Evolutionary conservation across 2,329 filamentous ascomycete genomes (phyloP).

Genomic region (Ceratocystiopsis sp.): DNA sequence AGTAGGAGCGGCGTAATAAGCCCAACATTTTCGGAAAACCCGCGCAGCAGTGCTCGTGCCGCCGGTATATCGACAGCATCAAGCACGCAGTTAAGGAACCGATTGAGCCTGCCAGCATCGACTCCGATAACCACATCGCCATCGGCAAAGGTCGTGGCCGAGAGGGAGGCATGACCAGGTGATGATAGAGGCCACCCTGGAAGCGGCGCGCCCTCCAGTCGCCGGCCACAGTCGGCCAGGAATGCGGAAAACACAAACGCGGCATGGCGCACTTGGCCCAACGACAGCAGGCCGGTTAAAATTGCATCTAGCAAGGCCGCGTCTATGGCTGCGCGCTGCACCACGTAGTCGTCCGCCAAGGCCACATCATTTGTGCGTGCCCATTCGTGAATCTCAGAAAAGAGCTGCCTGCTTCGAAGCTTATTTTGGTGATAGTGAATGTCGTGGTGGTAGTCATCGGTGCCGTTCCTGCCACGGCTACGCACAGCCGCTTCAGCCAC

Average conservation of each 20-base stretch:
- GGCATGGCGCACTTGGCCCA: constrained; percentile 27
- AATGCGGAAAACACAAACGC: constrained; percentile 23
- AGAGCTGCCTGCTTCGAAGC: no score
- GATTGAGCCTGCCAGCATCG: constrained; percentile 22
- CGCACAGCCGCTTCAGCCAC: neutral
- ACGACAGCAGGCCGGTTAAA: constrained; percentile 30
- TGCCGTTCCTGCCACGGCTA: constrained; percentile 6
- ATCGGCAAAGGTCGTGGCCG: no score
- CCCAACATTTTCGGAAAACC: constrained; percentile 13
- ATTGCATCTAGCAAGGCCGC: constrained; percentile 26
- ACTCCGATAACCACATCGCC: constrained; percentile 14
- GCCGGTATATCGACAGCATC: constrained; percentile 19
- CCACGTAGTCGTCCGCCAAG: constrained; percentile 18
- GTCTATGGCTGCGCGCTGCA: constrained; percentile 23
- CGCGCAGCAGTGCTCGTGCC: constrained; percentile 19
- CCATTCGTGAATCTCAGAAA: constrained; percentile 11
- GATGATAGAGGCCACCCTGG: no score
- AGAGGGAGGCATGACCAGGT: no score
- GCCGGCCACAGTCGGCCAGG: constrained; percentile 15
- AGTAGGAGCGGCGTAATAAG: constrained; percentile 8
- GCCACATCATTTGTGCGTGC: constrained; percentile 11
- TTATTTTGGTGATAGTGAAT: no score
- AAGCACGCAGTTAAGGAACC: constrained; percentile 25
- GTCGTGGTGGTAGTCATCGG: no score
- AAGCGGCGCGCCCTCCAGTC: no score